These are phyloP conservation scores for Antrodiella citrinella DNA, from an alignment of 768 basidiomycete genomes.

Conservation along the genomic window DNA sequence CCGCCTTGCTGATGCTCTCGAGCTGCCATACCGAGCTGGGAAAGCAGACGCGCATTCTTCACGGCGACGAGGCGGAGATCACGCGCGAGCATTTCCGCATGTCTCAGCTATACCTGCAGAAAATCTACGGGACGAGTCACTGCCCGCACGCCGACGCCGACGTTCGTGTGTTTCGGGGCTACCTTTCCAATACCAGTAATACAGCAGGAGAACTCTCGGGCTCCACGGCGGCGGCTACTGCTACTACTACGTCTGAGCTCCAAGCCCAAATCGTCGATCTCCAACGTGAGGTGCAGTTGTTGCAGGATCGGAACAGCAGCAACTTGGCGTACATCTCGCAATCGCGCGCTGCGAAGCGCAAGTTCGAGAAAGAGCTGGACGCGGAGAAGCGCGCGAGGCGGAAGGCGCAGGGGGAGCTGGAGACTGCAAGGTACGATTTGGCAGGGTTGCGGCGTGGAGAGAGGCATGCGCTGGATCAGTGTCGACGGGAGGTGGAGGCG, in stretches of 20 bases:
- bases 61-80: too few relatives aligned
- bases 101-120: conserved; percentile 38
- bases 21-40: conserved; percentile 46
- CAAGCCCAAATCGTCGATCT: conserved; percentile 7
- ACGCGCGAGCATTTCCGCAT: conserved; percentile 14
- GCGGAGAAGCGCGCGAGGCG: conserved; percentile 17
- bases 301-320: conserved; percentile 28
- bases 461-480: conserved; percentile 12
- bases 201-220: conserved; percentile 1
- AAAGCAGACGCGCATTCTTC: conserved; percentile 23
- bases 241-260: background rate
- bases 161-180: conserved; percentile 3
- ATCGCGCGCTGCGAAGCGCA: conserved; percentile 32
- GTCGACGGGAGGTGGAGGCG: conserved; percentile 12
- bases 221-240: conserved; percentile 7
- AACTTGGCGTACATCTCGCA: conserved; percentile 24
- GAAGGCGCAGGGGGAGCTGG: conserved; percentile 15
- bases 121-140: conserved; percentile 34
- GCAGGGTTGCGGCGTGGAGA: conserved; percentile 8
- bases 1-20: conserved; percentile 44
- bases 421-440: conserved; percentile 7
- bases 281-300: conserved; percentile 31
- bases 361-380: conserved; percentile 31
- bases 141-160: conserved; percentile 1
- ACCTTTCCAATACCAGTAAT: conserved; percentile 7